Percentiles rank a stretch among this genome's conserved stretches.
These are phyloP conservation scores for Saccharomyces hybrid DNA, from an alignment of 1,139 yeast genomes.

Conservation along the genomic window DNA sequence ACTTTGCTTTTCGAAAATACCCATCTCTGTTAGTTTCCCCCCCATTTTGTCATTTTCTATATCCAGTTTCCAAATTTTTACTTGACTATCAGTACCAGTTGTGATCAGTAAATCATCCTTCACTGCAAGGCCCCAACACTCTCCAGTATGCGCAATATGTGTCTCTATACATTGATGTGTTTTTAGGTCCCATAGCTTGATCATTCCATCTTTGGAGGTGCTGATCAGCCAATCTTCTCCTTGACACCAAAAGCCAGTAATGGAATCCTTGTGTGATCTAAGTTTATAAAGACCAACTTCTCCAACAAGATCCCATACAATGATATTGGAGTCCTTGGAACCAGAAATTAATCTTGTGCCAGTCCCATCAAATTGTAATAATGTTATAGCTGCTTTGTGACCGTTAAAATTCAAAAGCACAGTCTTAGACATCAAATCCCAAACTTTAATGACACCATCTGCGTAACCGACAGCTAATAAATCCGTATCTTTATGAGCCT, in stretches of 20 bases:
- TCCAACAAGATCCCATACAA: constrained; percentile 91
- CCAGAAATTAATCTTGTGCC: constrained; percentile 88
- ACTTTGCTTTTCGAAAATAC: constrained; percentile 69
- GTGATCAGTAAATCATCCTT: constrained; percentile 47
- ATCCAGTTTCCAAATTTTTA: constrained; percentile 74
- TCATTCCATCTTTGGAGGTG: constrained; percentile 80
- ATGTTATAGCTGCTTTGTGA: constrained; percentile 69
- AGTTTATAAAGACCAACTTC: constrained; percentile 84
- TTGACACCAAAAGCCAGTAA: constrained; percentile 61
- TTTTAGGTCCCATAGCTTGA: constrained; percentile 88
- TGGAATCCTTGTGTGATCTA: constrained; percentile 83
- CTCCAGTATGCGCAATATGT: constrained; percentile 87
- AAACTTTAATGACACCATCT: constrained; percentile 84
- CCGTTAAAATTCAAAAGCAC: constrained; percentile 80
- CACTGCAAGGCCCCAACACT: constrained; percentile 78
- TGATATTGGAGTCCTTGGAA: constrained; percentile 72
- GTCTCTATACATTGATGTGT: constrained; percentile 90
- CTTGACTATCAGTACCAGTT: constrained; percentile 72
- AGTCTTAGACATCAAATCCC: constrained; percentile 79
- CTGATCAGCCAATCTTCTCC: constrained; percentile 67
- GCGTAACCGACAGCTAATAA: constrained; percentile 82
- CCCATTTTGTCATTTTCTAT: constrained; percentile 43
- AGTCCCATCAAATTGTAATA: constrained; percentile 59
- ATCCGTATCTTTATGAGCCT: constrained; percentile 53
- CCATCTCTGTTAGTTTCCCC: constrained; percentile 50